Base-by-base conservation (phyloP, 116 monocot species). In the Phalaenopsis hybrid region DNA sequence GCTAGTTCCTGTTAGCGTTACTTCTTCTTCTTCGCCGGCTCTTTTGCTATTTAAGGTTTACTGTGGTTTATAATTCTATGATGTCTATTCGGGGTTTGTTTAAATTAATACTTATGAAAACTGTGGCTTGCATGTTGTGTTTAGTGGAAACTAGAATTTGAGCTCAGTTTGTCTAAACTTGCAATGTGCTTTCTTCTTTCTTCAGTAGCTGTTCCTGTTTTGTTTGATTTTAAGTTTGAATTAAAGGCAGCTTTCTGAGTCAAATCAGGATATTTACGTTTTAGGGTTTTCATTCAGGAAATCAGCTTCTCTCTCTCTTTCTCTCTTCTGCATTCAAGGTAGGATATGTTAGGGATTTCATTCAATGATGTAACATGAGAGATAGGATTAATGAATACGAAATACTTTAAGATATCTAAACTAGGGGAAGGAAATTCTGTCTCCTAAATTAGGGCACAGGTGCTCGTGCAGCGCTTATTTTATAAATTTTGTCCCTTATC, bases 321-420 rank as follows among this genome's bases (percentile, higher is more conserved):
- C 33, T 43, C 12, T 73, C 41, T 33, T 3, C 44, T 75, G 45
- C 44, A 20, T 17, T 75, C 17, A 43, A 75, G 44, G 13, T 34
- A 37, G 72, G 20, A 63, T 63, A 7, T 63, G n/a, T 23, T 21
- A 15, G 63, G 63, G 63, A 34, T 13, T 70, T 21, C 70, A 70
- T 70, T 70, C 70, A 70, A 33, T 70, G 70, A 21, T 0, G 37
- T 8, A 70, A 70, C 70, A 70, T 13, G 21, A 70, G 70, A 12
- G 70, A 28, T 70, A 33, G 34, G 70, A 28, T 70, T n/a, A 5
- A 70, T 37, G 15, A 1, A 11, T 70, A 34, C 11, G 70, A 34
- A 70, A 34, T 70, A 70, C 4, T 44, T 75, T 75, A 75, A 75
- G 20, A 44, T 44, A 75, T 75, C 75, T 45, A n/a, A 75, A 44